Conservation (phyloP, 1,139 yeast species). For the Geotrichum restrictum region DNA sequence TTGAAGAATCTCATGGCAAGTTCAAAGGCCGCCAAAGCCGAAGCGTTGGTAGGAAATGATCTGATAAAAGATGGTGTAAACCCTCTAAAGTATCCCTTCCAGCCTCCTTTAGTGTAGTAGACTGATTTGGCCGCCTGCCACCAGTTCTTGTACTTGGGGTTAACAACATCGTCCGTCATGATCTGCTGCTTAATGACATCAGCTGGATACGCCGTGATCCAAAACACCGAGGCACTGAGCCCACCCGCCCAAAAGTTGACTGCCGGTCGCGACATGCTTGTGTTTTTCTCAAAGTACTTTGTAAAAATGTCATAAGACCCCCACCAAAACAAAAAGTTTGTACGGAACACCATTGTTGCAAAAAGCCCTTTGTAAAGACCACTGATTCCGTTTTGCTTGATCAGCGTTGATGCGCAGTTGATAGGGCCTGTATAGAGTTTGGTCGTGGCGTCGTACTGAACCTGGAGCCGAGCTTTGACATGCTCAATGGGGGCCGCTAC, state of each 20-base stretch:
- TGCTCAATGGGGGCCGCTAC: conserved; percentile 94
- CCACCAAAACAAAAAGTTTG: conserved; percentile 92
- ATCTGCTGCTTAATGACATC: conserved; percentile 87
- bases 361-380: conserved; percentile 74
- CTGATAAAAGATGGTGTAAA: conserved; percentile 65
- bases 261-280: conserved; percentile 60
- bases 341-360: conserved; percentile 84
- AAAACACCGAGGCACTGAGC: conserved; percentile 71
- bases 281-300: conserved; percentile 59
- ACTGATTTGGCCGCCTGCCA: conserved; percentile 67
- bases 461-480: conserved; percentile 82
- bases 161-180: conserved; percentile 71
- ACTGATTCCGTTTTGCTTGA: conserved; percentile 57
- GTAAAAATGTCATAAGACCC: conserved; percentile 83
- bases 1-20: conserved; percentile 62
- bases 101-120: conserved; percentile 53
- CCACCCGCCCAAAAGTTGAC: conserved; percentile 93
- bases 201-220: conserved; percentile 87
- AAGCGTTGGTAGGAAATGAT: conserved; percentile 85
- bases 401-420: conserved; percentile 53
- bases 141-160: conserved; percentile 71
- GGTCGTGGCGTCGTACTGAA: conserved; percentile 78
- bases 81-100: conserved; percentile 71
- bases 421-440: conserved; percentile 72
- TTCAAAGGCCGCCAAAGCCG: conserved; percentile 88